A percentile compares a stretch with the other conserved stretches of the same genome.
These are phyloP conservation scores for Rhynchospora pubera DNA, from an alignment of 176 grass and related monocot species.

Conservation along the genomic window DNA sequence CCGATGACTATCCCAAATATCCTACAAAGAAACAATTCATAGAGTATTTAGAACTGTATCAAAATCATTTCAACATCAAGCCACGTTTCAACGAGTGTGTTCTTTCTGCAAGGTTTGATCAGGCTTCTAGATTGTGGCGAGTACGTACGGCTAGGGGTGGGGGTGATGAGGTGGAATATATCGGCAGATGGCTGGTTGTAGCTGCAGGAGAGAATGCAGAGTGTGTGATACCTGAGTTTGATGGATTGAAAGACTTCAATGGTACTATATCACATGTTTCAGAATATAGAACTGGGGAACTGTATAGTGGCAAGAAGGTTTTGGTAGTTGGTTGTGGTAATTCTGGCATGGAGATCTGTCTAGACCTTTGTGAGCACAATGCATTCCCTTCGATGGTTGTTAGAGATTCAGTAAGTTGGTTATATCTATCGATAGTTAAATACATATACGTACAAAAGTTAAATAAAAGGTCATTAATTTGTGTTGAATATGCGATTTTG, in stretches of 20 bases:
- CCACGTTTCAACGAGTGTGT: conserved; percentile 58
- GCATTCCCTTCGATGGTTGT: conserved; percentile 68
- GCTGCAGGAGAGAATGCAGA: conserved; percentile 87
- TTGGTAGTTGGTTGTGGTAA: conserved; percentile 76
- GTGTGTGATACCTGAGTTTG: conserved; percentile 41
- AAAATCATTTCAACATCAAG: conserved; percentile 20
- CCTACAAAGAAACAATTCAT: conserved; percentile 57
- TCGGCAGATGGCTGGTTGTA: conserved; percentile 68
- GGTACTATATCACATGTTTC: conserved; percentile 38
- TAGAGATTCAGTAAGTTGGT: conserved; percentile 55
- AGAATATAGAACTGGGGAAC: conserved; percentile 61
- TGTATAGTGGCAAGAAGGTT: conserved; percentile 49
- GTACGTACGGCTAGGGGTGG: conserved; percentile 27
- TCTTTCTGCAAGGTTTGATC: conserved; percentile 51
- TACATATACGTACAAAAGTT: not conserved
- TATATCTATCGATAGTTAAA: not conserved
- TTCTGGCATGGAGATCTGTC: conserved; percentile 83
- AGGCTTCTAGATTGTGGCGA: conserved; percentile 35
- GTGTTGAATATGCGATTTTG: not conserved
- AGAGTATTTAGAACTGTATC: conserved; percentile 59
- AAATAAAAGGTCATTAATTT: not conserved
- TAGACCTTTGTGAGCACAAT: conserved; percentile 70
- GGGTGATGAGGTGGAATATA: conserved; percentile 41
- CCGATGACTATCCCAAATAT: conserved; percentile 51
- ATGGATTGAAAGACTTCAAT: conserved; percentile 32